phyloP scores from a whole-genome alignment of 176 grass and related monocot species.

The Lolium rigidum region DNA sequence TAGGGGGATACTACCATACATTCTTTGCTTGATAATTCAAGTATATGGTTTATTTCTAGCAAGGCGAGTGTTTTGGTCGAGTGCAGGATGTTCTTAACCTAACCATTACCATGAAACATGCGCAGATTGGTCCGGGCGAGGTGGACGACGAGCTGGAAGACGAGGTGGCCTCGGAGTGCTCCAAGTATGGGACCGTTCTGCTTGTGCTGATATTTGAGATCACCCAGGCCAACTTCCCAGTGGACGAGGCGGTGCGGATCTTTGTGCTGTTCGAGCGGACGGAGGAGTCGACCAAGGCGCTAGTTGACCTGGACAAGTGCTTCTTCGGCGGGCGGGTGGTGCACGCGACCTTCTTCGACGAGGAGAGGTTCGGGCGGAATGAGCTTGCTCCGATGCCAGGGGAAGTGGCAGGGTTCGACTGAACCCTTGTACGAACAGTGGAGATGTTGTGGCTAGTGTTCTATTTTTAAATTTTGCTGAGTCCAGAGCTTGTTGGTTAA shows the following conservation, averaged over 20 bases:
- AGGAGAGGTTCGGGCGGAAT: conserved; percentile 78
- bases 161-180: conserved; percentile 80
- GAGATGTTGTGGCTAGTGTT: no score
- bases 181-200: conserved; percentile 75
- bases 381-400: conserved; percentile 83
- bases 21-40: not conserved
- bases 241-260: conserved; percentile 88
- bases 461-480: not conserved
- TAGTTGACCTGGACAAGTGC: conserved; percentile 78
- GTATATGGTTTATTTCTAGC: not conserved
- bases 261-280: conserved; percentile 86
- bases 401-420: conserved; percentile 80
- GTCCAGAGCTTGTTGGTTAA: not conserved
- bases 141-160: conserved; percentile 97
- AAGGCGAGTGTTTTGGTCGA: not conserved
- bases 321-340: conserved; percentile 91
- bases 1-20: no score
- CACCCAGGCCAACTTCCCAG: conserved; percentile 69
- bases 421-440: not conserved
- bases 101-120: conserved; percentile 27
- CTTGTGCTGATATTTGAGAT: conserved; percentile 98
- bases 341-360: conserved; percentile 72
- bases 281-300: conserved; percentile 76
- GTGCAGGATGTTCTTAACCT: conserved; percentile 4
- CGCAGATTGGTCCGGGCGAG: conserved; percentile 88